Conservation (phyloP, 768 basidiomycete genomes). For the Mycena alexandri region DNA sequence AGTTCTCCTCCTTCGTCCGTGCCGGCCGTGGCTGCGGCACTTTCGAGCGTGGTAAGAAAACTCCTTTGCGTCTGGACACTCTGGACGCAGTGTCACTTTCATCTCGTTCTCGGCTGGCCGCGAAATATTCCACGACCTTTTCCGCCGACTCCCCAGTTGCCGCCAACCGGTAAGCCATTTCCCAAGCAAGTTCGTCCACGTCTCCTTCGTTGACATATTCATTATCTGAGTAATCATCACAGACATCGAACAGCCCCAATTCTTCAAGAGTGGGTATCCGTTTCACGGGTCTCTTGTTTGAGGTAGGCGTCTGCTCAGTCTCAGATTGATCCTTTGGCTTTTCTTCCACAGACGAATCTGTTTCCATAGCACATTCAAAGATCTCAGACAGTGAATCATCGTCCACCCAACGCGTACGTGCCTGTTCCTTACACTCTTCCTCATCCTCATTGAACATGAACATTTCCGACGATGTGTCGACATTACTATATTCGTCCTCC, state of each 20-base stretch:
- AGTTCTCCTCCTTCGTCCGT: neutral
- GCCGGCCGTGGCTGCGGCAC: neutral
- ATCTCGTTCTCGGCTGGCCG: too few species aligned
- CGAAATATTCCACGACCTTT: neutral
- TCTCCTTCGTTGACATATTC: neutral
- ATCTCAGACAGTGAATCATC: too few species aligned
- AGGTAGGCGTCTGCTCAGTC: too few species aligned
- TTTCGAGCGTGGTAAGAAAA: neutral
- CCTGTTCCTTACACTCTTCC: neutral
- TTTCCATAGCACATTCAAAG: too few species aligned
- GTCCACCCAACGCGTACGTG: neutral
- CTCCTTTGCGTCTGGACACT: neutral
- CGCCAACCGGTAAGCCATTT: too few species aligned
- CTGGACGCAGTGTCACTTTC: too few species aligned
- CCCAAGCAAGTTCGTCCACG: neutral
- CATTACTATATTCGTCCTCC: neutral
- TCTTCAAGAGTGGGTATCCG: neutral
- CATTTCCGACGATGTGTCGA: too few species aligned
- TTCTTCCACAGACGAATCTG: too few species aligned
- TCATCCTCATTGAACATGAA: neutral
- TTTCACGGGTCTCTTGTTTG: neutral
- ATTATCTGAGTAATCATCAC: neutral
- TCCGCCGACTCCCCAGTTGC: too few species aligned
- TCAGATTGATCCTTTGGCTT: too few species aligned
- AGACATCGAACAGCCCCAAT: neutral